A percentile compares a stretch with the other conserved stretches of the same genome.
Conservation (phyloP, 179 eudicot genomes). For the Nepenthes alata region DNA sequence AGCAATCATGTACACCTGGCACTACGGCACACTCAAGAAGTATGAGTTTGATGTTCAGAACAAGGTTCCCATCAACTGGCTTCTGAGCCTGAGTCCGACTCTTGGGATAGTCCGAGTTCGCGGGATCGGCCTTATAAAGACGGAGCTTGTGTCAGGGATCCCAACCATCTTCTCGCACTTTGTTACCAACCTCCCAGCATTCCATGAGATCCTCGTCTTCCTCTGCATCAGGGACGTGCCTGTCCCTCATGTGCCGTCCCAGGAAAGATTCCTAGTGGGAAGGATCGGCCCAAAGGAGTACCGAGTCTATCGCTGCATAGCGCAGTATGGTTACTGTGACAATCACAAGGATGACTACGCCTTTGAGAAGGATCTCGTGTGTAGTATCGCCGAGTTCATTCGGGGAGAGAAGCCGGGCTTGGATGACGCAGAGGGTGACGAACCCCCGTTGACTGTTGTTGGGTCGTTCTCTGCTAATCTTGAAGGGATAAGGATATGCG, state of each 20-base stretch:
- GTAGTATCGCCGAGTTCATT: constrained; percentile 67
- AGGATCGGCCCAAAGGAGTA: constrained; percentile 68
- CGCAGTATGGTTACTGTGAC: constrained; percentile 73
- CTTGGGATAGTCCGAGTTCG: constrained; percentile 70
- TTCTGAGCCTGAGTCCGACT: constrained; percentile 53
- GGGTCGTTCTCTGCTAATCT: constrained; percentile 26
- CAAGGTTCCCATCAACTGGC: constrained; percentile 75
- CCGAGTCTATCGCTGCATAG: constrained; percentile 64
- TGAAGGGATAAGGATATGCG: constrained; percentile 19
- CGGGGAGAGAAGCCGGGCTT: constrained; percentile 28
- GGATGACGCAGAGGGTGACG: constrained; percentile 15
- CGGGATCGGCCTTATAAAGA: constrained; percentile 78
- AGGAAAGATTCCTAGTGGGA: constrained; percentile 53
- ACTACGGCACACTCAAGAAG: constrained; percentile 69
- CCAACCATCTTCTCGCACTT: constrained; percentile 91
- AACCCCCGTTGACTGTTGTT: constrained; percentile 28
- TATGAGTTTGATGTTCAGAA: constrained; percentile 63
- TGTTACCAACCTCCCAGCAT: constrained; percentile 84
- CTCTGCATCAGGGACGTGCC: constrained; percentile 61
- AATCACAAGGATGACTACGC: constrained; percentile 51
- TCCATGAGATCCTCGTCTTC: constrained; percentile 66
- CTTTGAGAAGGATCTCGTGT: constrained; percentile 67
- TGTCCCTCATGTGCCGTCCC: constrained; percentile 42
- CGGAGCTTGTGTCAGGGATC: constrained; percentile 63
- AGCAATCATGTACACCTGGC: constrained; percentile 67